phyloP scores from a whole-genome alignment of 495 filamentous ascomycete genomes.

The Neurospora sp. region DNA sequence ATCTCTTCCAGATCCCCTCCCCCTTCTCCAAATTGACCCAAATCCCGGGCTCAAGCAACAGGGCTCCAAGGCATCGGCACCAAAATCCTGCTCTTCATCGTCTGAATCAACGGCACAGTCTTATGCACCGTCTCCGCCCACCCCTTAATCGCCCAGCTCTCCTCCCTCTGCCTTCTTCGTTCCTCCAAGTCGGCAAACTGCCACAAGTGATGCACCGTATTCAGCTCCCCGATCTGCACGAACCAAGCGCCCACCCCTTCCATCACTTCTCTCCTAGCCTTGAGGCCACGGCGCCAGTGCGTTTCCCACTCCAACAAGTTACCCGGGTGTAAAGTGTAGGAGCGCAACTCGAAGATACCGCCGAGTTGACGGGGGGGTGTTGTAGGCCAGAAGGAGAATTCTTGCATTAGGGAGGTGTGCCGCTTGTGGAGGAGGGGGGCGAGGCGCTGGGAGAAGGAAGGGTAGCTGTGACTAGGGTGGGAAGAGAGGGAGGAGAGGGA shows the following conservation, averaged over 20 bases:
- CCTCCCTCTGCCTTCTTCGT: constrained; percentile 78
- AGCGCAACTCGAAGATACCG: constrained; percentile 91
- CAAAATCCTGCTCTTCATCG: constrained; percentile 87
- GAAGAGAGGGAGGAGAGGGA: constrained; percentile 80
- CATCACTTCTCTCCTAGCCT: constrained; percentile 80
- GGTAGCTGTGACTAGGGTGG: constrained; percentile 50
- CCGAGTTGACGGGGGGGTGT: constrained; percentile 81
- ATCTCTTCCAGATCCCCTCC: background rate
- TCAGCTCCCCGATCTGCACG: constrained; percentile 93
- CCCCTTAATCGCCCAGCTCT: constrained; percentile 90
- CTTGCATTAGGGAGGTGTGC: constrained; percentile 90
- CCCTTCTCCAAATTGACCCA: background rate
- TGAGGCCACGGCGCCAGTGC: constrained; percentile 89
- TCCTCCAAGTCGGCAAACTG: constrained; percentile 96
- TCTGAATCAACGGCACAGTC: constrained; percentile 93
- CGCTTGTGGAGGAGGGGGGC: constrained; percentile 72
- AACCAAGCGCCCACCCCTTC: constrained; percentile 99
- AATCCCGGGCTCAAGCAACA: constrained; percentile 47
- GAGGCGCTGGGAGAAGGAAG: constrained; percentile 71
- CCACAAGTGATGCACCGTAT: constrained; percentile 97
- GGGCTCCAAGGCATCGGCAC: constrained; percentile 96
- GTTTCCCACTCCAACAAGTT: constrained; percentile 97
- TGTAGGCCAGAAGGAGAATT: constrained; percentile 99
- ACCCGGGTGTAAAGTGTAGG: constrained; percentile 91
- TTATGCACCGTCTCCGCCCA: constrained; percentile 99